Percentiles rank a stretch among this genome's conserved stretches.
phyloP scores from a whole-genome alignment of 2,329 filamentous ascomycete species.

The Alternaria postmessia region DNA sequence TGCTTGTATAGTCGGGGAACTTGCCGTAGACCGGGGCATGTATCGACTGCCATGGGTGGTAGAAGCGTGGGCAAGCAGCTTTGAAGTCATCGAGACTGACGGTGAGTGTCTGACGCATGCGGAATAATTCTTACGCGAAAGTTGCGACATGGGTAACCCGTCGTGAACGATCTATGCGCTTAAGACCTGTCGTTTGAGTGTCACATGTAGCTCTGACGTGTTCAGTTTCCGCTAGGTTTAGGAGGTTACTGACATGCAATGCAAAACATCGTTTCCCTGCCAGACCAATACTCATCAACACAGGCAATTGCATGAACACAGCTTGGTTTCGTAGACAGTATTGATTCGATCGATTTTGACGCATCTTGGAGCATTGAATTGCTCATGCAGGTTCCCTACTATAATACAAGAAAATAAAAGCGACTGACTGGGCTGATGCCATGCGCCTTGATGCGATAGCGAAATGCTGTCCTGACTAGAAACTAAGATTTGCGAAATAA shows the following conservation, averaged over 20 bases:
- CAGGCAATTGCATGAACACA: constrained; percentile 17
- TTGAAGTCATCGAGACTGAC: constrained; percentile 9
- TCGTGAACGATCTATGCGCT: constrained; percentile 6
- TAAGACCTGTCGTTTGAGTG: constrained; percentile 2
- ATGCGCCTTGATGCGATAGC: constrained; percentile 16
- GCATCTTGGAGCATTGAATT: constrained; percentile 27
- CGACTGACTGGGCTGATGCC: constrained; percentile 16
- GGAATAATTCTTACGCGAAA: background rate
- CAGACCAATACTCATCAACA: constrained; percentile 17
- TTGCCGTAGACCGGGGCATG: constrained; percentile 1
- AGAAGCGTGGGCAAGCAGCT: constrained; percentile 19
- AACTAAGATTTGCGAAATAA: constrained; percentile 13
- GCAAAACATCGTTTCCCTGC: constrained; percentile 21
- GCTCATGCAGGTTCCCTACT: constrained; percentile 34
- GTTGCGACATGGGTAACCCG: constrained; percentile 27
- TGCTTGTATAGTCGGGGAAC: constrained; percentile 7
- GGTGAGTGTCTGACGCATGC: constrained; percentile 7
- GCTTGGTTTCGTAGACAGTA: constrained; percentile 21
- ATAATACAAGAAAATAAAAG: constrained; percentile 40
- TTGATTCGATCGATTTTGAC: constrained; percentile 34
- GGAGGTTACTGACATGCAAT: constrained; percentile 27
- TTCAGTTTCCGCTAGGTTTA: constrained; percentile 29
- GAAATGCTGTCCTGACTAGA: constrained; percentile 3
- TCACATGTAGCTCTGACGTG: constrained; percentile 26
- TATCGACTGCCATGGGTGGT: constrained; percentile 5